These are phyloP conservation scores for Leccinum angustisporum DNA, from an alignment of 1,284 basidiomycete genomes.

Conservation along the genomic window DNA sequence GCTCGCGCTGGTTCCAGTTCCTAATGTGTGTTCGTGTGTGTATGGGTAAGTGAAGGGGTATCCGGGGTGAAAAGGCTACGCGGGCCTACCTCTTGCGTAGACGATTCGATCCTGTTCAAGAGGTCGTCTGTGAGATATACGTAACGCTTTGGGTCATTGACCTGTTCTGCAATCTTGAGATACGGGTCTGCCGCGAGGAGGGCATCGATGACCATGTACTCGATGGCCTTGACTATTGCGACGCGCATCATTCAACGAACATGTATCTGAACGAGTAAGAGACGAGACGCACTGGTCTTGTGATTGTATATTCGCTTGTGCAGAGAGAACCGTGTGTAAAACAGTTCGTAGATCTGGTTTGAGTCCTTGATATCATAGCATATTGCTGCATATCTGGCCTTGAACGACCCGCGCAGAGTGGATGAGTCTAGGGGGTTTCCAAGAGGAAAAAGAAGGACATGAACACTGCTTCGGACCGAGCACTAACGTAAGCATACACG, in stretches of 20 bases:
- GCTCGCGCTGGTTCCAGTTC: slow-evolving; percentile 55
- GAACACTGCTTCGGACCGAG: neutral
- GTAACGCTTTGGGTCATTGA: slow-evolving; percentile 59
- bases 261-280: neutral
- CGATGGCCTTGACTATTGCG: slow-evolving; percentile 63
- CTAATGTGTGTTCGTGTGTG: too few relatives aligned
- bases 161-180: slow-evolving; percentile 55
- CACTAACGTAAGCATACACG: slow-evolving; percentile 1
- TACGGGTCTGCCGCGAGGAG: slow-evolving; percentile 62
- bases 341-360: slow-evolving; percentile 71
- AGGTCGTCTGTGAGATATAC: slow-evolving; percentile 68
- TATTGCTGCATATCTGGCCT: slow-evolving; percentile 69
- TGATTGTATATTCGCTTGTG: slow-evolving; percentile 79
- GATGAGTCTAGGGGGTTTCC: slow-evolving; percentile 50
- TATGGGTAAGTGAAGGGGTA: neutral
- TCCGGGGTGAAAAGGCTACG: neutral
- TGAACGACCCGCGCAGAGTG: slow-evolving; percentile 71
- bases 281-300: slow-evolving; percentile 59
- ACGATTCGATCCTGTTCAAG: slow-evolving; percentile 54
- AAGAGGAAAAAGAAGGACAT: neutral
- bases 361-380: slow-evolving; percentile 80
- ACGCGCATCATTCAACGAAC: neutral
- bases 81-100: slow-evolving; percentile 42
- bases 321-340: slow-evolving; percentile 66
- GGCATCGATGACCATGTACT: slow-evolving; percentile 78